Percentiles rank a stretch among this genome's conserved stretches.
These are phyloP conservation scores for Globisporangium solare DNA, from an alignment of 352 stramenopile species.

Conservation along the genomic window DNA sequence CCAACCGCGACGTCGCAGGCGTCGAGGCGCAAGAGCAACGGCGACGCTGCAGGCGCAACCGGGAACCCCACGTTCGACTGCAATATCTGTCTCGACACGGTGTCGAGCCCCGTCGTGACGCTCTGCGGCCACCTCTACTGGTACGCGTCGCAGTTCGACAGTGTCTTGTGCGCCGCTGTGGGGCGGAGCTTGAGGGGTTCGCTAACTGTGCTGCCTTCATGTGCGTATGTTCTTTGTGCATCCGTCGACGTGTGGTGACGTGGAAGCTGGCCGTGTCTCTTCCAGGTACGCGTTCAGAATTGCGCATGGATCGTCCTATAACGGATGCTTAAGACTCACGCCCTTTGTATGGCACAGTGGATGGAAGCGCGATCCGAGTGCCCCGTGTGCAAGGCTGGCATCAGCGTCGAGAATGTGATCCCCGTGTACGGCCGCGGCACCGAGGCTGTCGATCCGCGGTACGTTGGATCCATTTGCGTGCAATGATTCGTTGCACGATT, in stretches of 20 bases:
- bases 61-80: conserved; percentile 64
- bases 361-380: conserved; percentile 81
- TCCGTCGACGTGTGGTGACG: conserved; percentile 10
- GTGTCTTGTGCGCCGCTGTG: not conserved
- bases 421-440: conserved; percentile 79
- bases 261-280: conserved; percentile 79
- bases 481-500: not conserved
- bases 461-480: too few relatives aligned
- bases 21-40: not conserved
- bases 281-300: conserved; percentile 40
- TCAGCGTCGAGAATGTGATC: conserved; percentile 88
- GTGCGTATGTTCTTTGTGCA: too few relatives aligned
- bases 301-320: not conserved
- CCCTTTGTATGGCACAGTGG: conserved; percentile 32
- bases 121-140: conserved; percentile 90
- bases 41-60: conserved; percentile 8
- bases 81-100: conserved; percentile 88
- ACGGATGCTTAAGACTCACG: not conserved
- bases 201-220: not conserved
- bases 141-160: conserved; percentile 17
- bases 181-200: too few relatives aligned
- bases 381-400: conserved; percentile 89
- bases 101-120: conserved; percentile 85
- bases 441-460: conserved; percentile 67
- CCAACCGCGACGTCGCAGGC: not conserved